Evolutionary conservation across 2,329 filamentous ascomycete genomes (phyloP).

Genomic region (Fusarium sp.): DNA sequence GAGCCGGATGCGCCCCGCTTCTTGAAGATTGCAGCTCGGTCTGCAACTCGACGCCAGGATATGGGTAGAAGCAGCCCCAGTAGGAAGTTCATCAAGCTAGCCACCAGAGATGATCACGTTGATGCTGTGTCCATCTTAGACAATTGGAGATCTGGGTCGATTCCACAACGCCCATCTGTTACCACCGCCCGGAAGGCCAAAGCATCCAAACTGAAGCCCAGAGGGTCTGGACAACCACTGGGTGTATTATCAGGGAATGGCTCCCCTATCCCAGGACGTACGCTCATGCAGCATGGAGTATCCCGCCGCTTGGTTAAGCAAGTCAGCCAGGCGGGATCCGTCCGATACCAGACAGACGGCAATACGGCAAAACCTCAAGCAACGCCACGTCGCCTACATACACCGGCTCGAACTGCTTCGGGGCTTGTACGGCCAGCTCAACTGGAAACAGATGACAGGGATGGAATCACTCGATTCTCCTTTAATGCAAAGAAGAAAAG

Average conservation of each 20-base stretch:
- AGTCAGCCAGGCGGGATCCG: slow-evolving; percentile 41
- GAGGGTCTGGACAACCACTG: slow-evolving; percentile 25
- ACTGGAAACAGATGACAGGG: slow-evolving; percentile 60
- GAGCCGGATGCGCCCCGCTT: slow-evolving; percentile 65
- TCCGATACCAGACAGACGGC: slow-evolving; percentile 41
- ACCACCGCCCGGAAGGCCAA: slow-evolving; percentile 40
- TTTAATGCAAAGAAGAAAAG: slow-evolving; percentile 65
- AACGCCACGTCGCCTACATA: slow-evolving; percentile 6
- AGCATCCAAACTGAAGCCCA: slow-evolving; percentile 14
- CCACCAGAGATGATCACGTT: slow-evolving; percentile 68
- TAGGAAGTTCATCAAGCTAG: slow-evolving; percentile 69
- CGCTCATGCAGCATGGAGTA: neutral
- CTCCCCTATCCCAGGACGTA: slow-evolving; percentile 1
- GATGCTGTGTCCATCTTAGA: slow-evolving; percentile 65
- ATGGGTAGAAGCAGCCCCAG: slow-evolving; percentile 66
- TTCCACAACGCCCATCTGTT: slow-evolving; percentile 55
- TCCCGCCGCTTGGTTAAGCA: slow-evolving; percentile 48
- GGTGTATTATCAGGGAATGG: slow-evolving; percentile 42
- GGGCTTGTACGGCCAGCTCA: slow-evolving; percentile 61
- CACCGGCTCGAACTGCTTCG: slow-evolving; percentile 27
- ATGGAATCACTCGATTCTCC: slow-evolving; percentile 49
- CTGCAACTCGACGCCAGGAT: slow-evolving; percentile 59
- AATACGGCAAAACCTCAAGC: neutral
- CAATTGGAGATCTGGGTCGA: slow-evolving; percentile 66
- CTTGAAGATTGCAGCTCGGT: slow-evolving; percentile 70